Evolutionary conservation across 2,329 filamentous ascomycete species (phyloP).

Genomic region (Fusarium compactum): DNA sequence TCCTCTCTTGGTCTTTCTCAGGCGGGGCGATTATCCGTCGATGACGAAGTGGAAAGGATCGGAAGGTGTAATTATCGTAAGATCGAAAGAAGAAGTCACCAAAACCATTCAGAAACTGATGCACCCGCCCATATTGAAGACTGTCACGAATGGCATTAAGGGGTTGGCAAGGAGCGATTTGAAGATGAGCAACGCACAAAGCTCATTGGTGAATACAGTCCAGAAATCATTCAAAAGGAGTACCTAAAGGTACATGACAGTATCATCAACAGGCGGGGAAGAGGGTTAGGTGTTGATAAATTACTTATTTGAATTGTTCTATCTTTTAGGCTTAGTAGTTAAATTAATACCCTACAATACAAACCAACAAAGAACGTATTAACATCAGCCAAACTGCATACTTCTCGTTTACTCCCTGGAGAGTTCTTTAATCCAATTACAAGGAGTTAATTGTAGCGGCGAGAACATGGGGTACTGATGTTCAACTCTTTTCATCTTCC

Average conservation of each 20-base stretch:
- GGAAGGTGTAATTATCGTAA: conserved; percentile 78
- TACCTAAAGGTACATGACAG: conserved; percentile 77
- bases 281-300: too few relatives aligned
- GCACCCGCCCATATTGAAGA: conserved; percentile 62
- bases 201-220: conserved; percentile 83
- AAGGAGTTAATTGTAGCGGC: neutral
- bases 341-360: neutral
- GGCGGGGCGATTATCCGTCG: conserved; percentile 78
- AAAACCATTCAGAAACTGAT: conserved; percentile 72
- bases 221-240: conserved; percentile 68
- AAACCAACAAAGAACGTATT: neutral
- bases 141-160: conserved; percentile 72
- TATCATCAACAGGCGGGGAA: conserved; percentile 63
- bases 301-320: too few relatives aligned
- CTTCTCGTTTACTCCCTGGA: neutral
- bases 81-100: conserved; percentile 73
- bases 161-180: conserved; percentile 71
- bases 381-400: neutral
- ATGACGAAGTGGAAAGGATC: conserved; percentile 81
- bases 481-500: conserved; percentile 16
- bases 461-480: neutral
- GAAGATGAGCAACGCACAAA: conserved; percentile 71
- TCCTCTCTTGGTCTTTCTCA: conserved; percentile 75
- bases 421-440: neutral
- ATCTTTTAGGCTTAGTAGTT: too few relatives aligned